A percentile compares a stretch with the other conserved stretches of the same genome.
phyloP scores from a whole-genome alignment of 441 rosid species.

The Populus hybrid region DNA sequence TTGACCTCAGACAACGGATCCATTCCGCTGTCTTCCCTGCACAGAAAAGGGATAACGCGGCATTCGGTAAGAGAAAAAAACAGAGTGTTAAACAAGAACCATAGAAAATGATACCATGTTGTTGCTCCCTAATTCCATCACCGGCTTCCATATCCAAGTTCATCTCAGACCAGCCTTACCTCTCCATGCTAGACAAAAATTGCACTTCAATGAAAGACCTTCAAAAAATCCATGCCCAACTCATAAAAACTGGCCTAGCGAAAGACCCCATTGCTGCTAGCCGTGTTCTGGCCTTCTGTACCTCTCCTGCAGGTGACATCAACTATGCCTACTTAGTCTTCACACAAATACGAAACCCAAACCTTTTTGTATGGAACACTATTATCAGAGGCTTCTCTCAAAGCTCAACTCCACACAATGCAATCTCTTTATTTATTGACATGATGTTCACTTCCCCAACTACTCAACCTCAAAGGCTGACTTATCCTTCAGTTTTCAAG shows the following conservation, averaged over 20 bases:
- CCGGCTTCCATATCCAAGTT: conserved; percentile 31
- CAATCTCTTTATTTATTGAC: conserved; percentile 50
- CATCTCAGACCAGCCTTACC: conserved; percentile 39
- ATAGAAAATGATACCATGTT: conserved; percentile 25
- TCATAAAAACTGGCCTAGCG: conserved; percentile 70
- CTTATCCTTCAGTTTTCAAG: conserved; percentile 84
- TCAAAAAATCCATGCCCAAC: conserved; percentile 54
- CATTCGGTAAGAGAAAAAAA: not conserved
- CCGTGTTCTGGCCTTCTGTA: conserved; percentile 66
- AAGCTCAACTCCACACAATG: conserved; percentile 53
- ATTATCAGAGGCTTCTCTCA: conserved; percentile 72
- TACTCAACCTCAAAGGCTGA: conserved; percentile 54
- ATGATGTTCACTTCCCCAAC: conserved; percentile 41
- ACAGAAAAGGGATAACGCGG: conserved; percentile 3
- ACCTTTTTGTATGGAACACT: conserved; percentile 70
- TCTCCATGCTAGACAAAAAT: conserved; percentile 44
- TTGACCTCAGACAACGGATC: not conserved
- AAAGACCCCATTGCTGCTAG: conserved; percentile 52
- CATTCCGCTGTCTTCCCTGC: not conserved
- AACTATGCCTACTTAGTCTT: conserved; percentile 65
- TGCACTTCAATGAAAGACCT: conserved; percentile 63
- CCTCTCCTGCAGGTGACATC: conserved; percentile 59
- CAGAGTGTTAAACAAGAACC: not conserved
- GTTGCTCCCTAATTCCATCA: conserved; percentile 21
- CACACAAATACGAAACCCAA: conserved; percentile 43